Percentiles rank a stretch among this genome's conserved stretches.
phyloP scores from a whole-genome alignment of 192 early-diverging fungal species.

The Coemansia sp. region DNA sequence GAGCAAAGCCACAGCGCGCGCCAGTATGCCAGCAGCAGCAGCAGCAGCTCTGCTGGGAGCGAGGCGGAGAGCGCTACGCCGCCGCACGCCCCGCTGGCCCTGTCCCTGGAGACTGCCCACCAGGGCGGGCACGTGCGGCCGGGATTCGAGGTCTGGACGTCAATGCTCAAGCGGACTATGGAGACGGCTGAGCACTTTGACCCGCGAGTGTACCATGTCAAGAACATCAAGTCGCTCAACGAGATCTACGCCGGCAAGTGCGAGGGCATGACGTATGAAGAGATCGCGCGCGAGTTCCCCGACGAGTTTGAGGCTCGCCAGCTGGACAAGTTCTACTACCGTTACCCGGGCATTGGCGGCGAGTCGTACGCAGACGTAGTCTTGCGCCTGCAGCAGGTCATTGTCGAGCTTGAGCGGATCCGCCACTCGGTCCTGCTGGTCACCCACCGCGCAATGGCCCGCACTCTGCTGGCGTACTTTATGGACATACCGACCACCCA shows the following conservation, averaged over 20 bases:
- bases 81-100: neutral
- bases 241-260: slow-evolving; percentile 89
- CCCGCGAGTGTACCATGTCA: slow-evolving; percentile 69
- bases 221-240: slow-evolving; percentile 75
- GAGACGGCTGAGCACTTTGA: slow-evolving; percentile 81
- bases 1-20: slow-evolving; percentile 20
- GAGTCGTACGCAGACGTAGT: slow-evolving; percentile 94
- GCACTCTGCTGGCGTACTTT: slow-evolving; percentile 88
- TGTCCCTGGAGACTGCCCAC: slow-evolving; percentile 1
- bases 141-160: slow-evolving; percentile 69
- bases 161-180: slow-evolving; percentile 75
- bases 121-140: slow-evolving; percentile 9
- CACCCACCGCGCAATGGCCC: slow-evolving; percentile 86
- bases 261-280: slow-evolving; percentile 70
- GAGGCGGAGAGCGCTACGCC: slow-evolving; percentile 25
- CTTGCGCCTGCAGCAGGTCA: slow-evolving; percentile 84
- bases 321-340: slow-evolving; percentile 84
- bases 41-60: slow-evolving; percentile 11
- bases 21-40: neutral
- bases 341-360: slow-evolving; percentile 94
- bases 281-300: slow-evolving; percentile 76
- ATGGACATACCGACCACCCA: slow-evolving; percentile 74
- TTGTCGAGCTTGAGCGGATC: slow-evolving; percentile 95
- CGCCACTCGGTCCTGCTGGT: slow-evolving; percentile 79
- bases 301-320: slow-evolving; percentile 75